phyloP scores from a whole-genome alignment of 1,284 basidiomycete genomes.

The Thecaphora frezii region DNA sequence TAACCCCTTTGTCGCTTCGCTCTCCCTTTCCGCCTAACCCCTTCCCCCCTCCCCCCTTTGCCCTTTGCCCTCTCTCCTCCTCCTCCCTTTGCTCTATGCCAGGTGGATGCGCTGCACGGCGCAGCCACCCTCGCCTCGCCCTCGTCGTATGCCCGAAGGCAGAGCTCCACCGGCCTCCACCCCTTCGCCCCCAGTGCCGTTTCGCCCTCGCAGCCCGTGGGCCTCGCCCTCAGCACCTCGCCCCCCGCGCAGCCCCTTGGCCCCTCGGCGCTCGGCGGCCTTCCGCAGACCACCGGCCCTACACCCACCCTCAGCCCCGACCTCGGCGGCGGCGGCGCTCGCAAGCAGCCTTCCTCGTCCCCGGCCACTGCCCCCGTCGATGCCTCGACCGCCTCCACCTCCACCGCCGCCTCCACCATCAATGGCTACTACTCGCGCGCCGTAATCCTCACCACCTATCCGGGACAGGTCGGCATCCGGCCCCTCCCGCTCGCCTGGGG shows the following conservation, averaged over 20 bases:
- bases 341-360: slow-evolving; percentile 7
- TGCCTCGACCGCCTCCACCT: background rate
- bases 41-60: too few species aligned
- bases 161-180: slow-evolving; percentile 35
- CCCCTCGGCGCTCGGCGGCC: slow-evolving; percentile 20
- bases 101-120: slow-evolving; percentile 39
- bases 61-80: too few species aligned
- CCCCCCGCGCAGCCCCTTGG: slow-evolving; percentile 44
- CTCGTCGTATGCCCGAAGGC: slow-evolving; percentile 27
- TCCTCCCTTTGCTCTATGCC: too few species aligned
- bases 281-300: slow-evolving; percentile 33
- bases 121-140: slow-evolving; percentile 34
- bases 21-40: too few species aligned
- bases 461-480: slow-evolving; percentile 63
- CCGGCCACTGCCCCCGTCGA: background rate
- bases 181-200: slow-evolving; percentile 33
- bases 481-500: slow-evolving; percentile 84
- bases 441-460: slow-evolving; percentile 52
- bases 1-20: too few species aligned
- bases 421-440: slow-evolving; percentile 34
- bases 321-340: slow-evolving; percentile 18
- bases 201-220: slow-evolving; percentile 21
- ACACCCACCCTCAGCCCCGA: slow-evolving; percentile 46
- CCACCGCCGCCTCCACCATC: slow-evolving; percentile 18
- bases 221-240: slow-evolving; percentile 30